phyloP scores from a whole-genome alignment of 2,329 filamentous ascomycete species.

The Claviceps pazoutovae region DNA sequence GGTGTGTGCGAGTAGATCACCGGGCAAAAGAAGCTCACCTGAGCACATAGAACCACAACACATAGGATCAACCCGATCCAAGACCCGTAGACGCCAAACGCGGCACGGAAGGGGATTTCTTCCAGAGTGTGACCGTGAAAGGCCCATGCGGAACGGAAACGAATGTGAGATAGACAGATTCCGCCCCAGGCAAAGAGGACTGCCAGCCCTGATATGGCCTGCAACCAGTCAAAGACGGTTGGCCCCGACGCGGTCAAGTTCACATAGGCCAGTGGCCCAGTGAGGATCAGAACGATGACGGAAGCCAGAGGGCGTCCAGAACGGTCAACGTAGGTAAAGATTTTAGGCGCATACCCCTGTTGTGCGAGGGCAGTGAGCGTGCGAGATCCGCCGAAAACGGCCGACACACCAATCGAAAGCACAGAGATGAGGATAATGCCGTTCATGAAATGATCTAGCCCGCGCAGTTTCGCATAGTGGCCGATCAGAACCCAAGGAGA shows the following conservation, averaged over 20 bases:
- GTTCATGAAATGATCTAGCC: constrained; percentile 39
- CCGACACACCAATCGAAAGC: constrained; percentile 39
- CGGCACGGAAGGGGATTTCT: constrained; percentile 50
- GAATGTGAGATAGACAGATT: constrained; percentile 51
- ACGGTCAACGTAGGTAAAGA: constrained; percentile 39
- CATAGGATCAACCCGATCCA: constrained; percentile 47
- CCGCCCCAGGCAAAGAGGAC: constrained; percentile 53
- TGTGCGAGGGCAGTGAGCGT: constrained; percentile 42
- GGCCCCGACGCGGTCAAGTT: constrained; percentile 30
- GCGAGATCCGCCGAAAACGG: constrained; percentile 40
- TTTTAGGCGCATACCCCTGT: constrained; percentile 39
- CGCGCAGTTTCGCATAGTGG: constrained; percentile 31
- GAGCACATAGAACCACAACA: constrained; percentile 36
- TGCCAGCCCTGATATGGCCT: constrained; percentile 47
- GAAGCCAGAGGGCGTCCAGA: constrained; percentile 36
- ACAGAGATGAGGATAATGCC: constrained; percentile 39
- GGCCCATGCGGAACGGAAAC: constrained; percentile 50
- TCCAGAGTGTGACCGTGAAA: constrained; percentile 43
- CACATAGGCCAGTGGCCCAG: constrained; percentile 34
- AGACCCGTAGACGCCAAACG: constrained; percentile 46
- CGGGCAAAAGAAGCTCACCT: constrained; percentile 19
- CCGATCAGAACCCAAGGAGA: constrained; percentile 39
- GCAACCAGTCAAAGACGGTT: constrained; percentile 49
- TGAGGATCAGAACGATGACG: constrained; percentile 30
- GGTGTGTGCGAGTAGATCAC: background rate